phyloP scores from a whole-genome alignment of 2,329 filamentous ascomycete species.

The Colletotrichum incanum region DNA sequence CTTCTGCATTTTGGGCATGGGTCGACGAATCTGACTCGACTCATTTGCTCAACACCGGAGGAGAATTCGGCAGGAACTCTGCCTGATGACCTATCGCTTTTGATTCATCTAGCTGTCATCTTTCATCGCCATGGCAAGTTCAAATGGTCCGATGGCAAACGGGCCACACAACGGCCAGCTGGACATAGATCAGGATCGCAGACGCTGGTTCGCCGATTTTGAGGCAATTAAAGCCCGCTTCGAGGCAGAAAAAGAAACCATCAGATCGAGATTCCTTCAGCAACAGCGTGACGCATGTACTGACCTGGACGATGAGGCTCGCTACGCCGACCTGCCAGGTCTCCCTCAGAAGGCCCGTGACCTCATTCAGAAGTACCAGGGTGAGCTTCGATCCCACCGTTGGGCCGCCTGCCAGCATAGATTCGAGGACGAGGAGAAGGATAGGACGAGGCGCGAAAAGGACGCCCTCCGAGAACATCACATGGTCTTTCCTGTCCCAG shows the following conservation, averaged over 20 bases:
- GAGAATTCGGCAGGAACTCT: background rate
- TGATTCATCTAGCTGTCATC: background rate
- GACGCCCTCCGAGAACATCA: constrained; percentile 27
- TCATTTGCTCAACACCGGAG: constrained; percentile 2
- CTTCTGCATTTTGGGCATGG: constrained; percentile 21
- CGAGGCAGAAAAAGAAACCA: constrained; percentile 23
- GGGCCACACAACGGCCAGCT: constrained; percentile 9
- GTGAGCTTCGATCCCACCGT: constrained; percentile 31
- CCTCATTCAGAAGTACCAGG: constrained; percentile 28
- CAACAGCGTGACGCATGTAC: constrained; percentile 24
- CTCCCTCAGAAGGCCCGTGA: constrained; percentile 14
- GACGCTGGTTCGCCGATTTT: constrained; percentile 24
- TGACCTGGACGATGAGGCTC: constrained; percentile 31
- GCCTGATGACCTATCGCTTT: background rate
- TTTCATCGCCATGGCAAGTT: constrained; percentile 25
- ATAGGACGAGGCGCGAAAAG: constrained; percentile 12
- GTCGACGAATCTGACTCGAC: constrained; percentile 2
- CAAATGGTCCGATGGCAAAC: background rate
- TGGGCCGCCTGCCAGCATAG: constrained; percentile 18
- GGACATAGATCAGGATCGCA: constrained; percentile 33
- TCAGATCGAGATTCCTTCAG: constrained; percentile 16
- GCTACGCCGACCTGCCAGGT: constrained; percentile 1
- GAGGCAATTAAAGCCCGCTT: constrained; percentile 29
- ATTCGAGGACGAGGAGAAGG: constrained; percentile 7
- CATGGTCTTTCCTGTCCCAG: constrained; percentile 20